These are phyloP conservation scores for Aureobasidium sp. DNA, from an alignment of 2,329 filamentous ascomycete genomes.

Conservation along the genomic window DNA sequence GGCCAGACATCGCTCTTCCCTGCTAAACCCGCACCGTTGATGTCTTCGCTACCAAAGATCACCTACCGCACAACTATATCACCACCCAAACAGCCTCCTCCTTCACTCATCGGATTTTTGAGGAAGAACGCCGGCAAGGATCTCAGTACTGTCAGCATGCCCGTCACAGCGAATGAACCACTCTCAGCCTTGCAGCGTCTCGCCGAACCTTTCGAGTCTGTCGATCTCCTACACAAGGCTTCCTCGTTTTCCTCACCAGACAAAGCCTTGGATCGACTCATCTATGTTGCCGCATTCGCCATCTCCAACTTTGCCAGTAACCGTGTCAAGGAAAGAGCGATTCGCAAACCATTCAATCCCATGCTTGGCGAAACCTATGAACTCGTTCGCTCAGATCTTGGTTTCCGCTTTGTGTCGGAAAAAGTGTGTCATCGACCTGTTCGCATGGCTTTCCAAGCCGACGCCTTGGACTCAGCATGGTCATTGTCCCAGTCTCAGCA, in stretches of 20 bases:
- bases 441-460: constrained; percentile 86
- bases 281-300: constrained; percentile 85
- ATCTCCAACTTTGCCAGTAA: constrained; percentile 76
- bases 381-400: constrained; percentile 77
- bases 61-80: constrained; percentile 64
- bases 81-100: constrained; percentile 69
- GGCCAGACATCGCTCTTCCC: constrained; percentile 55
- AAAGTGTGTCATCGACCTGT: constrained; percentile 93
- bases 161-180: constrained; percentile 92
- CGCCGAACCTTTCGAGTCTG: constrained; percentile 88
- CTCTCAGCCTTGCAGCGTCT: constrained; percentile 80
- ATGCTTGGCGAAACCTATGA: constrained; percentile 95
- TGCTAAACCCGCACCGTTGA: constrained; percentile 64
- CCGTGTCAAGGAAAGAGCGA: constrained; percentile 80
- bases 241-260: constrained; percentile 42
- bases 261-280: constrained; percentile 62
- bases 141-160: constrained; percentile 93
- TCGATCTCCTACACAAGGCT: constrained; percentile 71
- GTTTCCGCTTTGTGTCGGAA: constrained; percentile 87
- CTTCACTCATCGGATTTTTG: constrained; percentile 87
- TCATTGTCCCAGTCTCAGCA: constrained; percentile 79
- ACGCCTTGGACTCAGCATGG: constrained; percentile 57
- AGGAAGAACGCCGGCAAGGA: constrained; percentile 98
- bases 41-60: constrained; percentile 64
- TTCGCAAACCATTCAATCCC: constrained; percentile 95